phyloP scores from a whole-genome alignment of 2,329 filamentous ascomycete genomes.

The Coniochaeta ligniaria region DNA sequence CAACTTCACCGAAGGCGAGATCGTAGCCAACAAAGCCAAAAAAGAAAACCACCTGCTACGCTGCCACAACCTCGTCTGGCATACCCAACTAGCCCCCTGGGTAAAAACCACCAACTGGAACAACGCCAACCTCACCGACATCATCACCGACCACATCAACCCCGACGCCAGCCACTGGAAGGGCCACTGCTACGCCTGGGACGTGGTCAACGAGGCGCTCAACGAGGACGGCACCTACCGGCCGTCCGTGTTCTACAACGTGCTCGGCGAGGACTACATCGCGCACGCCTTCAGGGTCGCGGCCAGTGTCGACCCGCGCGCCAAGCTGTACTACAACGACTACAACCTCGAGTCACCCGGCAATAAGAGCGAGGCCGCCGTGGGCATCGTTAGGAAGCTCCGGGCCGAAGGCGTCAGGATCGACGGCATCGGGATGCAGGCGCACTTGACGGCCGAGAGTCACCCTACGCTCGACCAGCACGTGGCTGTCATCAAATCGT shows the following conservation, averaged over 20 bases:
- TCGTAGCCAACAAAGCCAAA: slow-evolving; percentile 34
- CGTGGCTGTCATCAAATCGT: slow-evolving; percentile 37
- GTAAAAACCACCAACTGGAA: slow-evolving; percentile 39
- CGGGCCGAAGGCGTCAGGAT: slow-evolving; percentile 41
- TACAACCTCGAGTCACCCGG: slow-evolving; percentile 48
- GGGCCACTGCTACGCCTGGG: slow-evolving; percentile 46
- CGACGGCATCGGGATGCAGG: slow-evolving; percentile 55
- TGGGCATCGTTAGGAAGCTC: slow-evolving; percentile 34
- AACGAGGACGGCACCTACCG: slow-evolving; percentile 46
- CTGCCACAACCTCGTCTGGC: slow-evolving; percentile 47
- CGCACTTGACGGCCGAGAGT: slow-evolving; percentile 47
- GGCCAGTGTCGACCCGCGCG: slow-evolving; percentile 36
- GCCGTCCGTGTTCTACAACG: slow-evolving; percentile 38
- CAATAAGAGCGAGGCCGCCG: slow-evolving; percentile 35
- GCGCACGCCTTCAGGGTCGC: slow-evolving; percentile 43
- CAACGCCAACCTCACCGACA: slow-evolving; percentile 38
- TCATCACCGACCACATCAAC: slow-evolving; percentile 46
- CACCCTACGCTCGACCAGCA: slow-evolving; percentile 37
- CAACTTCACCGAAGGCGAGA: slow-evolving; percentile 53
- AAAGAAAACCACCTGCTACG: slow-evolving; percentile 39
- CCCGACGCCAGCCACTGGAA: slow-evolving; percentile 37
- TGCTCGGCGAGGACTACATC: slow-evolving; percentile 45
- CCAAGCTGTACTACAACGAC: slow-evolving; percentile 55
- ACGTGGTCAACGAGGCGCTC: slow-evolving; percentile 51
- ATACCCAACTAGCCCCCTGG: slow-evolving; percentile 45